These are phyloP conservation scores for Garcia nutans DNA, from an alignment of 345 rosid genomes.

Conservation along the genomic window DNA sequence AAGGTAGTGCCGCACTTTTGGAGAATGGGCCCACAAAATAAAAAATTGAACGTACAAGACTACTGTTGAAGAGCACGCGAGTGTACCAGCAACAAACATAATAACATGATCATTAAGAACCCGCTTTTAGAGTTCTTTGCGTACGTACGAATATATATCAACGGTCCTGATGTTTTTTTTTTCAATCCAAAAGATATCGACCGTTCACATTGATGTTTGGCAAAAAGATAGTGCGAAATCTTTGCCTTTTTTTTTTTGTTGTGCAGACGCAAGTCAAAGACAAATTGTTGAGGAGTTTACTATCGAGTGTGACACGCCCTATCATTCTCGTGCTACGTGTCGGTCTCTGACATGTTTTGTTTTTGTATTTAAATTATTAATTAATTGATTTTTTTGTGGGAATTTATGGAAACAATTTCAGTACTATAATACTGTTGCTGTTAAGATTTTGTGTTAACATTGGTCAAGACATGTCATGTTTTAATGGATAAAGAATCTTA, in stretches of 20 bases:
- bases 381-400: neutral
- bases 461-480: too few species aligned
- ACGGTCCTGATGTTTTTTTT: slow-evolving; percentile 9
- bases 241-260: neutral
- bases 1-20: slow-evolving; percentile 20
- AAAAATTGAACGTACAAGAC: slow-evolving; percentile 12
- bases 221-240: slow-evolving; percentile 18
- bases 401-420: neutral
- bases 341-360: neutral
- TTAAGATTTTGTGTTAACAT: too few species aligned
- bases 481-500: neutral
- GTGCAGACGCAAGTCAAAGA: slow-evolving; percentile 12
- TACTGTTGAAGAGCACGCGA: slow-evolving; percentile 45
- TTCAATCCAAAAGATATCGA: neutral
- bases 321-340: slow-evolving; percentile 10
- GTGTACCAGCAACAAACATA: slow-evolving; percentile 22
- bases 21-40: slow-evolving; percentile 24
- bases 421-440: neutral
- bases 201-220: slow-evolving; percentile 6
- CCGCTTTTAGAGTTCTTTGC: too few species aligned
- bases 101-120: slow-evolving; percentile 36
- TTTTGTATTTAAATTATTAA: too few species aligned
- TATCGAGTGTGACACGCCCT: slow-evolving; percentile 6
- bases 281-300: neutral
- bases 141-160: neutral